A percentile compares a stretch with the other conserved stretches of the same genome.
Conservation (phyloP, 192 early-diverging fungal species). For the Helicostylum pulchrum region DNA sequence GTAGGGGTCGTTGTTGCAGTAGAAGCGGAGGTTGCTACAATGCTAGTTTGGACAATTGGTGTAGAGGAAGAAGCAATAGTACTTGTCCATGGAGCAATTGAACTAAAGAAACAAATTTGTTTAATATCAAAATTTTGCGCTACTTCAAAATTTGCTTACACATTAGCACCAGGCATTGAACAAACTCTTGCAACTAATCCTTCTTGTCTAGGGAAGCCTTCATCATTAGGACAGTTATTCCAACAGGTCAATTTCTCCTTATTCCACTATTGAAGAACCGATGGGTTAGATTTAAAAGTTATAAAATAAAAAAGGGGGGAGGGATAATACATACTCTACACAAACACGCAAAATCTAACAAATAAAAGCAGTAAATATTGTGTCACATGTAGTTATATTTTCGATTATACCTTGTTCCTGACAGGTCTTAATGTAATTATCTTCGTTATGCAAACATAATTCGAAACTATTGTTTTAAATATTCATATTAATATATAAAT, state of each 20-base stretch:
- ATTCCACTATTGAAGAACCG: constrained; percentile 16
- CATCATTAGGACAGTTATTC: constrained; percentile 25
- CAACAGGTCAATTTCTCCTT: constrained; percentile 19
- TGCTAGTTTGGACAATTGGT: constrained; percentile 15
- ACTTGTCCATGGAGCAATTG: constrained; percentile 18
- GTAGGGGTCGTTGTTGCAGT: constrained; percentile 9
- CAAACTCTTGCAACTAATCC: constrained; percentile 6
- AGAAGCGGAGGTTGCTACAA: background rate
- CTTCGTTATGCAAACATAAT: constrained; percentile 18
- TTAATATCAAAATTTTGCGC: background rate
- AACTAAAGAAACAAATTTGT: background rate
- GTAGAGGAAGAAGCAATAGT: constrained; percentile 5
- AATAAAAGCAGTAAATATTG: background rate
- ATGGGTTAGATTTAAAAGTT: constrained; percentile 13
- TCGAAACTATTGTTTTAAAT: constrained; percentile 10
- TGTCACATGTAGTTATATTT: background rate
- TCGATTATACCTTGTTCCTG: constrained; percentile 11
- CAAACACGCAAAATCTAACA: constrained; percentile 18
- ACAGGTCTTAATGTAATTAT: constrained; percentile 22
- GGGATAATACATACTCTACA: constrained; percentile 18
- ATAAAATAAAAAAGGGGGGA: background rate
- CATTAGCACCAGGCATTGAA: constrained; percentile 29
- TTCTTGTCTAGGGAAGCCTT: constrained; percentile 14
- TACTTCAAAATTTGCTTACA: constrained; percentile 2
- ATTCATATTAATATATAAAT: background rate